Evolutionary conservation across 352 stramenopile genomes (phyloP), one percentile per base, ranked within the genome.

Genomic region (Phytopythium oedochilum): DNA sequence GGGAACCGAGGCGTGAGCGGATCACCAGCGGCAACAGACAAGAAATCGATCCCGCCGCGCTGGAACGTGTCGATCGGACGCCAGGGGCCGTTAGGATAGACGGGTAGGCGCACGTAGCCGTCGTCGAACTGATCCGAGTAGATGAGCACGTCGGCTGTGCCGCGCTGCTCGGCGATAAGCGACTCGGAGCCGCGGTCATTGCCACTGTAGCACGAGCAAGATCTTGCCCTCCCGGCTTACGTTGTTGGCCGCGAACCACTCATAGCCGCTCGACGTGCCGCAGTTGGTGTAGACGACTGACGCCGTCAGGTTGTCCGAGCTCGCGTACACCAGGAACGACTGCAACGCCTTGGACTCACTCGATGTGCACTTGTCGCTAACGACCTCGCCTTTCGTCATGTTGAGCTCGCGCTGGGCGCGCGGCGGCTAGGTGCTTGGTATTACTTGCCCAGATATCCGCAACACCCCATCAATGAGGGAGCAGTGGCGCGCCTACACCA

Each of bases 111-210:
- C 4, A 29, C 53, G 54, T 73, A 96, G 6, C 88, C 89, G 60
- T 97, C 89, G 32, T 97, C 77, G 11, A 68, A 34, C 6, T 88
- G 89, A 57, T 97, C 89, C 40, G 78, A 94, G 64, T 95, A 97
- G 60, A 97, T 96, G 1, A 97, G 61, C 25, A 86, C 78, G 29
- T 71, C 89, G 6, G 74, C 57, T 56, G 91, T 93, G 14, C 81
- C 78, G 29, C 84, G 75, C 20, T 73, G 42, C 63, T 97, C 75
- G 0, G 88, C 85, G 45, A 92, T 75, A 73, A 93, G 87, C 9
- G 96, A 83, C 52, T 95, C 94, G 6, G 90, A 62, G 11, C 80
- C 77, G 51, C 83, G 80, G 56, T 87, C 87, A 49, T 81, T 83
- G 47, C 67, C 56, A 48, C 88, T 87, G 57, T 97, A 97, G 18